Evolutionary conservation across 106 monocot genomes (phyloP).

Genomic region (Allium fistulosum): DNA sequence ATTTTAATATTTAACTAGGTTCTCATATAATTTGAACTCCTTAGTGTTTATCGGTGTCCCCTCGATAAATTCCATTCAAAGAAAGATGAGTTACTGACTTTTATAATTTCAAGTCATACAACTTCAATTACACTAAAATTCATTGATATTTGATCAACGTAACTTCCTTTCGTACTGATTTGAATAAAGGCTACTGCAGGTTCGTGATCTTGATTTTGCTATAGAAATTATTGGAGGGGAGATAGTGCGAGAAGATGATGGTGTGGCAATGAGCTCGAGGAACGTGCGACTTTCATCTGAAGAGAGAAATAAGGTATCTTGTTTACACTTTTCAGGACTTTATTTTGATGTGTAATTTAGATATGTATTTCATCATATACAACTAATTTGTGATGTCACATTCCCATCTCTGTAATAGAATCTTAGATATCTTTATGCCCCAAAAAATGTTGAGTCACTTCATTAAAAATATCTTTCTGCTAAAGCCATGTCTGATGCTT

Average conservation of each 20-base stretch:
- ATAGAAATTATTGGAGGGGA: conserved; percentile 74
- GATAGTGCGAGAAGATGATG: conserved; percentile 82
- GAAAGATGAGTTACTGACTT: no score
- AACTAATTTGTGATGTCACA: not conserved
- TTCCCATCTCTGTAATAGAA: not conserved
- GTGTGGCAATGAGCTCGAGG: conserved; percentile 97
- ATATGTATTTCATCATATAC: no score
- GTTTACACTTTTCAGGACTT: no score
- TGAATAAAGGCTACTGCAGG: conserved; percentile 35
- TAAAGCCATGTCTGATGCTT: not conserved
- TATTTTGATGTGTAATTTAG: no score
- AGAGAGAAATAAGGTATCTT: conserved; percentile 65
- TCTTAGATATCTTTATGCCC: not conserved
- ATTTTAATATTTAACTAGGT: no score
- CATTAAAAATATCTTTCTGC: not conserved
- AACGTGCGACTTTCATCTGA: conserved; percentile 69
- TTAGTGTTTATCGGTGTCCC: no score
- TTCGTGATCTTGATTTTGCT: conserved; percentile 88
- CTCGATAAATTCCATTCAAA: no score
- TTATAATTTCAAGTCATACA: no score
- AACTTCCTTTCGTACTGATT: no score
- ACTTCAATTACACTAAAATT: no score
- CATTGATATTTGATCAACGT: no score
- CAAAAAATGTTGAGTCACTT: not conserved
- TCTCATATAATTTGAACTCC: no score